phyloP scores from a whole-genome alignment of 1,284 basidiomycete species.

The Cystobasidium sp. region DNA sequence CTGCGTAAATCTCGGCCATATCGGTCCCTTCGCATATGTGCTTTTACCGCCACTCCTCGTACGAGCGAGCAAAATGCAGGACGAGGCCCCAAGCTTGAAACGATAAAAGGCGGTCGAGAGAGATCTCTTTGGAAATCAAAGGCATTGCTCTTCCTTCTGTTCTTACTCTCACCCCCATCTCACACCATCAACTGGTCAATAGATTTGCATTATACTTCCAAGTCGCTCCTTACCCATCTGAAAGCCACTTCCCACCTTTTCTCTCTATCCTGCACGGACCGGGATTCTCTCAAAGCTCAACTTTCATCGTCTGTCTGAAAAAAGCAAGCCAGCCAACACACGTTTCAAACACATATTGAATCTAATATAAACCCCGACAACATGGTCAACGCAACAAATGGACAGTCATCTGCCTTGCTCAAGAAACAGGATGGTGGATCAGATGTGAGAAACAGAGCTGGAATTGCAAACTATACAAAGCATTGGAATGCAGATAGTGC shows the following conservation, averaged over 20 bases:
- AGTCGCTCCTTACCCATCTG: too few species aligned
- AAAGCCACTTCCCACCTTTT: too few species aligned
- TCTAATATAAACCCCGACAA: not conserved
- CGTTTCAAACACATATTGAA: not conserved
- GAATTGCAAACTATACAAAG: slow-evolving; percentile 88
- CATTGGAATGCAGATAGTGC: slow-evolving; percentile 89
- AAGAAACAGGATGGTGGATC: slow-evolving; percentile 46
- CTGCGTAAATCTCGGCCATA: not conserved
- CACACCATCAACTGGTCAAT: too few species aligned
- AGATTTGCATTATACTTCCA: too few species aligned
- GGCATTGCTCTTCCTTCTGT: too few species aligned
- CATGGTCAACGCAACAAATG: slow-evolving; percentile 25
- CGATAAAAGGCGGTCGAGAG: too few species aligned
- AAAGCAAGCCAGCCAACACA: not conserved
- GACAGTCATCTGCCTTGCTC: slow-evolving; percentile 9
- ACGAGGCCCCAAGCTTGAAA: not conserved
- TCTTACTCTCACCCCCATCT: too few species aligned
- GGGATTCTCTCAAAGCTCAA: not conserved
- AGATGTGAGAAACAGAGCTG: slow-evolving; percentile 78
- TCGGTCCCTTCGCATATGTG: not conserved
- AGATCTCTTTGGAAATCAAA: too few species aligned
- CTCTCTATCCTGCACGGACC: not conserved
- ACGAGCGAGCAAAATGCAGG: slow-evolving; percentile 1
- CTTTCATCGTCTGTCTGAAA: not conserved
- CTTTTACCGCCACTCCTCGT: not conserved